Evolutionary conservation across 108 stramenopile genomes (phyloP), one percentile per base, ranked within the genome.

Genomic region (Fistulifera pelliculosa): DNA sequence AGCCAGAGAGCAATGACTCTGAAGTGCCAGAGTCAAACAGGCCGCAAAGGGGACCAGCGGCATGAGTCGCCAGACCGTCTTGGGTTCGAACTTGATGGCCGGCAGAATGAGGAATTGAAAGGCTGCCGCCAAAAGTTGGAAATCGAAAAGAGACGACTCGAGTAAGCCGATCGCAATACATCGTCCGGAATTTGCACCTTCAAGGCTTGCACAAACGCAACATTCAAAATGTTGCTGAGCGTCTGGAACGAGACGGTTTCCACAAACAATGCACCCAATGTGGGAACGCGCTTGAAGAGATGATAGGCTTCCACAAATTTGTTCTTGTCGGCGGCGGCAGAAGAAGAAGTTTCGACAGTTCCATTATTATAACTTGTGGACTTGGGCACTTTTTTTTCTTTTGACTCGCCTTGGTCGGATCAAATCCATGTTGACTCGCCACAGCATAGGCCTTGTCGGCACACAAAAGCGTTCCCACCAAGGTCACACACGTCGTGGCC

Each of bases 221-320:
- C 80, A 66, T 85, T 82, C 21, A 93, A 60, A 22, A 93, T 60
- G 0, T 84, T 89, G 0, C 77, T 78, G 28, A 93, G 45, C 38
- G 81, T 76, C 56, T 93, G 91, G 58, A 80, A 87, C 16, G 79
- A 65, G 25, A 93, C 60, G 41, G 85, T 83, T 62, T 93, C 91
- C 22, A 76, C 72, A 69, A 93, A 89, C 16, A 93, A 61, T 14
- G 78, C 81, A 49, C 72, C 69, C 23, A 93, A 60, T 6, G 82
- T 85, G 11, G 91, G 91, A 15, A 80, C 85, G 11, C 87, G 69
- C 22, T 70, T 48, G 54, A 89, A 89, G 25, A 93, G 61, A 35
- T 76, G 51, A 11, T 62, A 55, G 55, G 45, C 65, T 38, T 73
- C 65, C 19, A 22, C 50, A 39, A 27, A 56, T 40, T 41, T 60